phyloP scores from a whole-genome alignment of 1,284 basidiomycete genomes.

The Leccinum brunneo-olivaceum region DNA sequence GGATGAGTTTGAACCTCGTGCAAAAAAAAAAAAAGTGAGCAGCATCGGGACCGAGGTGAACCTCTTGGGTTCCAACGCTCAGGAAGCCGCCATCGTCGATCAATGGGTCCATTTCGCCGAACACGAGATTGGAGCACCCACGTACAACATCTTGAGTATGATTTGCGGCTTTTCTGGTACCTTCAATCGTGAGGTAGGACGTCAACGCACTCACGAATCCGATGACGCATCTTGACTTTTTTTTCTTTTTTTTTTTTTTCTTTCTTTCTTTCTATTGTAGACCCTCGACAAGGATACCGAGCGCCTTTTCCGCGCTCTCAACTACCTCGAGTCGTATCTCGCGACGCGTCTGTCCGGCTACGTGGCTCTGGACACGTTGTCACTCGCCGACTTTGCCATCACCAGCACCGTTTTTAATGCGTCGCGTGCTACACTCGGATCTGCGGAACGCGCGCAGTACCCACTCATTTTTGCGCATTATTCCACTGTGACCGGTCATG shows the following conservation, averaged over 20 bases:
- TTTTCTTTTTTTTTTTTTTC: too few species aligned
- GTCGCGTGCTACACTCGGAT: slow-evolving; percentile 33
- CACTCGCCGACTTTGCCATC: slow-evolving; percentile 53
- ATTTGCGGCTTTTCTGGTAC: not conserved
- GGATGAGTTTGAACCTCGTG: too few species aligned
- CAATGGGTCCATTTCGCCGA: slow-evolving; percentile 3
- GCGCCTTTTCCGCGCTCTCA: slow-evolving; percentile 23
- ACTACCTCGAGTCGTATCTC: slow-evolving; percentile 44
- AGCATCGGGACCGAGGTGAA: not conserved
- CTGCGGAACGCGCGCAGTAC: slow-evolving; percentile 32
- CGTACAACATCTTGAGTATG: too few species aligned
- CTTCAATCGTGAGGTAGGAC: too few species aligned
- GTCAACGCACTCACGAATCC: too few species aligned
- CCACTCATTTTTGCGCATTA: slow-evolving; percentile 48
- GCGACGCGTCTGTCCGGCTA: slow-evolving; percentile 36
- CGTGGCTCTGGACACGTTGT: slow-evolving; percentile 52
- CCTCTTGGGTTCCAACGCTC: not conserved
- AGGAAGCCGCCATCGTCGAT: not conserved
- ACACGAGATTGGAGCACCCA: not conserved
- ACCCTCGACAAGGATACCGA: slow-evolving; percentile 7
- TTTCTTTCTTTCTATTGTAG: too few species aligned
- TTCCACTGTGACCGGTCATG: slow-evolving; percentile 44
- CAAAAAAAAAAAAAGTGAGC: too few species aligned
- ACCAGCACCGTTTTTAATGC: slow-evolving; percentile 33
- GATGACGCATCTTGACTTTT: too few species aligned